These are phyloP conservation scores for Pythium rishiriense DNA, from an alignment of 352 stramenopile species.

Conservation along the genomic window DNA sequence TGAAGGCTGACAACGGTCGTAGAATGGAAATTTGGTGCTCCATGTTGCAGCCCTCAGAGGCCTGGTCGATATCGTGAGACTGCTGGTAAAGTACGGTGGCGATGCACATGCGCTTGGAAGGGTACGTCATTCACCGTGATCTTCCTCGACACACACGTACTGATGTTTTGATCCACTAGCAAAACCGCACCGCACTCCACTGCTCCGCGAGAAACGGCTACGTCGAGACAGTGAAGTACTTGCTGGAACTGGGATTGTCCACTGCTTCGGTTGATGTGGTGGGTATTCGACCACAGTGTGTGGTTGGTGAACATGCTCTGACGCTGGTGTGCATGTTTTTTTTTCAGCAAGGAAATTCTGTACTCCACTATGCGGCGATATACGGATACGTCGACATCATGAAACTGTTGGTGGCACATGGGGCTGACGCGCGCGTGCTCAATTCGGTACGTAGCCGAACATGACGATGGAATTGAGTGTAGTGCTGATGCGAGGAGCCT, in stretches of 20 bases:
- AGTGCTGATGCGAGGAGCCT: no score
- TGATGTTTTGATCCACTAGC: no score
- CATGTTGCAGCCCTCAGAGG: no score
- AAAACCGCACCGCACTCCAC: not conserved
- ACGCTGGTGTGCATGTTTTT: not conserved
- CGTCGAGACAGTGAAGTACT: not conserved
- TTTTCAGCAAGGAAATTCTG: not conserved
- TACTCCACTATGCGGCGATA: not conserved
- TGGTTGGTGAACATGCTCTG: not conserved
- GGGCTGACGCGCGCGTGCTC: slow-evolving; percentile 1
- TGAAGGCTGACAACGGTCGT: not conserved
- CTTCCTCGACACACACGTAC: no score
- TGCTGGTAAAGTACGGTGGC: no score
- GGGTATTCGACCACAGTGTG: not conserved
- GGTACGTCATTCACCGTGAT: no score
- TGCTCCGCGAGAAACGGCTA: not conserved
- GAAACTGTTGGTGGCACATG: not conserved
- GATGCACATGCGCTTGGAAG: no score
- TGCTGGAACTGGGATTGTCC: not conserved
- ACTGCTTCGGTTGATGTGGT: not conserved
- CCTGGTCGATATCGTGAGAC: no score
- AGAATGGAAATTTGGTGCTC: no score
- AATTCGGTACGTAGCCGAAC: no score
- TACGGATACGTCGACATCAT: not conserved
- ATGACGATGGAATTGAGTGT: no score